Evolutionary conservation across 2,329 filamentous ascomycete species (phyloP).

Genomic region (Fusarium abutilonis): DNA sequence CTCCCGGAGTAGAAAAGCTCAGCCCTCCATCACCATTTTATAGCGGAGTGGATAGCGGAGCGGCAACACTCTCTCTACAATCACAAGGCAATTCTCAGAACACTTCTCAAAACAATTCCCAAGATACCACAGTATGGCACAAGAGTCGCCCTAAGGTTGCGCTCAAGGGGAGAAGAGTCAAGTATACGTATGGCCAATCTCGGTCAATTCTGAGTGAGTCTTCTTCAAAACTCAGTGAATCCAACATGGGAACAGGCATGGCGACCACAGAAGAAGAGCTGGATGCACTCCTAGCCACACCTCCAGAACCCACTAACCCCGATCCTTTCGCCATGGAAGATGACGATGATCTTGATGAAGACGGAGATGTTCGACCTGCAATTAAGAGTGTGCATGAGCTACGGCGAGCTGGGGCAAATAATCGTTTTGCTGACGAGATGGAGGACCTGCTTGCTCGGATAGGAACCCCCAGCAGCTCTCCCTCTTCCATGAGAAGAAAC

Average conservation of each 20-base stretch:
- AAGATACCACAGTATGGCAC: constrained; percentile 37
- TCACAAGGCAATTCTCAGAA: constrained; percentile 25
- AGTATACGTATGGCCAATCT: constrained; percentile 51
- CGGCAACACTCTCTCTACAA: constrained; percentile 38
- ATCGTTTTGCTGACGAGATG: constrained; percentile 72
- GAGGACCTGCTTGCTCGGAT: constrained; percentile 71
- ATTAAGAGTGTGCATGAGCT: constrained; percentile 73
- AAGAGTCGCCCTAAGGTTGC: constrained; percentile 43
- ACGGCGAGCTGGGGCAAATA: constrained; percentile 72
- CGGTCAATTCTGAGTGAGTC: constrained; percentile 46
- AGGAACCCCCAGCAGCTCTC: constrained; percentile 58
- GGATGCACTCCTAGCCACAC: constrained; percentile 40
- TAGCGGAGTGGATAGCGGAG: constrained; percentile 26
- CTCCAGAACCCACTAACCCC: constrained; percentile 36
- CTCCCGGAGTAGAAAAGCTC: constrained; percentile 12
- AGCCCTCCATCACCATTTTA: constrained; percentile 22
- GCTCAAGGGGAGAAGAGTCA: constrained; percentile 47
- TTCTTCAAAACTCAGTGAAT: constrained; percentile 42
- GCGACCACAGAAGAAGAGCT: constrained; percentile 39
- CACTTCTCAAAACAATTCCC: constrained; percentile 28
- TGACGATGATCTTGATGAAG: constrained; percentile 51
- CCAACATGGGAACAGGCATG: constrained; percentile 31
- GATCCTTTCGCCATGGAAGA: constrained; percentile 43
- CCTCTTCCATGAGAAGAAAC: constrained; percentile 64
- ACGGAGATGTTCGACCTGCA: constrained; percentile 58